phyloP scores from a whole-genome alignment of 805 yeast genomes.

The Candida chilensis region DNA sequence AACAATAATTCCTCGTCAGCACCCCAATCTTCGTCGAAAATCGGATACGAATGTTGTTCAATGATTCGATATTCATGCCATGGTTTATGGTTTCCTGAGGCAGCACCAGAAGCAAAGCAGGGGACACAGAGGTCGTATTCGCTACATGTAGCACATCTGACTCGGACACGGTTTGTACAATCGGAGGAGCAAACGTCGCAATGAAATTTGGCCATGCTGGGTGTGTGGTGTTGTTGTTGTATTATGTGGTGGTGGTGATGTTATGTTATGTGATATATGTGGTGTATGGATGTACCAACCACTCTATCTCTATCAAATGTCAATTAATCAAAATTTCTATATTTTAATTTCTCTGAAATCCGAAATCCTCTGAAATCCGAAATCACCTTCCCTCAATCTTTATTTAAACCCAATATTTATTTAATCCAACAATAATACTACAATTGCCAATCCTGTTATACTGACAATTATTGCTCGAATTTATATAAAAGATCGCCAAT shows the following conservation, averaged over 20 bases:
- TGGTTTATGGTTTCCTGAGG: constrained; percentile 83
- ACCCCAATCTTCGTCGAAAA: constrained; percentile 89
- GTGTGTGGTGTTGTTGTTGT: constrained; percentile 2
- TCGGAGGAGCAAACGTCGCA: constrained; percentile 97
- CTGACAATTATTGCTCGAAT: no score
- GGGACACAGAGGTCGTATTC: constrained; percentile 98
- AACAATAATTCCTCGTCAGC: constrained; percentile 92
- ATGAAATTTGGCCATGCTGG: constrained; percentile 43
- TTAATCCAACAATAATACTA: no score
- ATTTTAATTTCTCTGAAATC: no score
- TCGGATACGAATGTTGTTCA: constrained; percentile 93
- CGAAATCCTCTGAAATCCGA: no score
- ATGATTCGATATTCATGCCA: constrained; percentile 87
- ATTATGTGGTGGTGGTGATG: constrained; percentile 1
- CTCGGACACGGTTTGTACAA: constrained; percentile 85
- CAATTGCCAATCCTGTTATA: no score
- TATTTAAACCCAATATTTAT: no score
- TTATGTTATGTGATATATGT: constrained; percentile 1
- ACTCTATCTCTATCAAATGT: no score
- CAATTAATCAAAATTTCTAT: no score
- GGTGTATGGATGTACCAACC: no score
- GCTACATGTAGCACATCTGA: constrained; percentile 84
- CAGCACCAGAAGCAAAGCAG: constrained; percentile 81
- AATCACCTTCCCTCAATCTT: no score
- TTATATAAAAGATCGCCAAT: no score